phyloP scores from a whole-genome alignment of 805 yeast species.

The Clavispora asparagi region DNA sequence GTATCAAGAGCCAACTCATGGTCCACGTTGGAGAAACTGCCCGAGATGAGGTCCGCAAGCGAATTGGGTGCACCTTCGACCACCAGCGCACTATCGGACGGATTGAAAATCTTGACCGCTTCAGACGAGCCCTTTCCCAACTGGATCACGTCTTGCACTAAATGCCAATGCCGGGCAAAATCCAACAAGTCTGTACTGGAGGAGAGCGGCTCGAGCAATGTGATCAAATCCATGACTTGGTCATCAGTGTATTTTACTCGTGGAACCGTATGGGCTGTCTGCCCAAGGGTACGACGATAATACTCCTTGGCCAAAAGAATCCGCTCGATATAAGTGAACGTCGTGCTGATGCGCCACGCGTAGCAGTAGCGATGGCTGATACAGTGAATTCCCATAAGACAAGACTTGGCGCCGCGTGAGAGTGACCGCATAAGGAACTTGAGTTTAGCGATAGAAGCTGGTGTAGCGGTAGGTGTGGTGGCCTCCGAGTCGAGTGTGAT shows the following conservation, averaged over 20 bases:
- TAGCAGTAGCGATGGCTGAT: constrained; percentile 15
- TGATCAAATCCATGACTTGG: constrained; percentile 5
- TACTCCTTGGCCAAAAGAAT: constrained; percentile 8
- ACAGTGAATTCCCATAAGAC: constrained; percentile 9
- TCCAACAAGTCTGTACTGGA: neutral
- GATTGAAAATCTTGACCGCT: constrained; percentile 4
- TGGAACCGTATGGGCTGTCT: neutral
- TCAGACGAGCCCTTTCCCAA: constrained; percentile 3
- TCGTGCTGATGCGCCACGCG: constrained; percentile 15
- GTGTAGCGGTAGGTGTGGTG: neutral
- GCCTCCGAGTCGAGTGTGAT: neutral
- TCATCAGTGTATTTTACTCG: constrained; percentile 1
- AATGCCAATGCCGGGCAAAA: constrained; percentile 2
- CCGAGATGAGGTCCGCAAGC: neutral
- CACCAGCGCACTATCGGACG: constrained; percentile 4
- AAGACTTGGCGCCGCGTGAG: constrained; percentile 4
- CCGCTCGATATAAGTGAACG: constrained; percentile 11
- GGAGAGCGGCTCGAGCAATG: neutral
- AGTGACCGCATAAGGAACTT: constrained; percentile 7
- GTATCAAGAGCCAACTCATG: neutral
- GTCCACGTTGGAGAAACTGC: neutral
- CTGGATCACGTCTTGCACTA: constrained; percentile 8
- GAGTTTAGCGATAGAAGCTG: constrained; percentile 1
- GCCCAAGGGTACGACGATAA: constrained; percentile 1
- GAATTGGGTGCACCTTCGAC: constrained; percentile 1